Conservation (phyloP, 163 green algal genomes). For the Chlorella variabilis region DNA sequence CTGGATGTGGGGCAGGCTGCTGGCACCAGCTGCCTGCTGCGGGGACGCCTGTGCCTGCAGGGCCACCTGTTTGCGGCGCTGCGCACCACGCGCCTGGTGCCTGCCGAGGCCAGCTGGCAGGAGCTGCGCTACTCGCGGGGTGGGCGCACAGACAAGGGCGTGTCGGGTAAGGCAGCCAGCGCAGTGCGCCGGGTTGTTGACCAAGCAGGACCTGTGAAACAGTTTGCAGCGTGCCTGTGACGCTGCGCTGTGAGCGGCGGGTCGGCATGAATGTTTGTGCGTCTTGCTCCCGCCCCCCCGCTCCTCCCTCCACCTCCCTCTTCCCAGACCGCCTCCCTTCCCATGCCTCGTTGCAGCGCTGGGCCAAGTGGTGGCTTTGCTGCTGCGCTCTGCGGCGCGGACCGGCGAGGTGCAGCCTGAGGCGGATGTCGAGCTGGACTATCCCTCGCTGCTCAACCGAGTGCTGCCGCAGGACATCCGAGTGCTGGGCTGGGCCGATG, state of each 20-base stretch:
- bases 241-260: no score
- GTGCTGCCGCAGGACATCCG: constrained; percentile 66
- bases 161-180: constrained; percentile 69
- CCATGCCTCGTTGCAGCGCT: constrained; percentile 11
- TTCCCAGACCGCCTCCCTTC: no score
- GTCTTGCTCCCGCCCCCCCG: no score
- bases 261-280: no score
- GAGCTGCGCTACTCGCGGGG: constrained; percentile 79
- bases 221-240: no score
- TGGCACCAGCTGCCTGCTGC: neutral
- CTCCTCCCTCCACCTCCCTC: no score
- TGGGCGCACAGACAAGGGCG: constrained; percentile 90
- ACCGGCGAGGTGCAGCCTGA: constrained; percentile 45
- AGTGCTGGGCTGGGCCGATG: constrained; percentile 72
- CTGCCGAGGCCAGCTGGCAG: constrained; percentile 42
- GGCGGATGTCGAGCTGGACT: constrained; percentile 81
- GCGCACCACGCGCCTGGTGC: constrained; percentile 63
- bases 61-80: constrained; percentile 74
- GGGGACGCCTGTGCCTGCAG: constrained; percentile 41
- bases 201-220: no score
- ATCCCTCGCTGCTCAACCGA: constrained; percentile 81
- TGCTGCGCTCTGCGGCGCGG: constrained; percentile 65
- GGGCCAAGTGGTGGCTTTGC: constrained; percentile 77
- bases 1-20: neutral
- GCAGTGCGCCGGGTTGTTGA: neutral